phyloP scores from a whole-genome alignment of 2,329 filamentous ascomycete genomes.

The Xylaria sp. region DNA sequence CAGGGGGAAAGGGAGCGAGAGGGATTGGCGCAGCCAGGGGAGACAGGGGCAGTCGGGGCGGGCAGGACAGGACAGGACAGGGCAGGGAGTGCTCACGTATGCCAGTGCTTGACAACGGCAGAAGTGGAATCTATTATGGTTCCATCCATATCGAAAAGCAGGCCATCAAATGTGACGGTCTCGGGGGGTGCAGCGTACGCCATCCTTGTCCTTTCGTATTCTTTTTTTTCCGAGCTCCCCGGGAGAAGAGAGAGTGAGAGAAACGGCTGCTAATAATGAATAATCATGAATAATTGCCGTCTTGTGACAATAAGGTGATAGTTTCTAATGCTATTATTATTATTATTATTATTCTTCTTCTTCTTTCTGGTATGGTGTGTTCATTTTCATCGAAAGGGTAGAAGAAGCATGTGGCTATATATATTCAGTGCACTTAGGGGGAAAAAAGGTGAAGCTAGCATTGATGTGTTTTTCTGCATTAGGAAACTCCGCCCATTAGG shows the following conservation, averaged over 20 bases:
- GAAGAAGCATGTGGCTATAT: too few relatives aligned
- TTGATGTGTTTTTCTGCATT: constrained; percentile 27
- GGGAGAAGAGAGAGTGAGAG: not conserved
- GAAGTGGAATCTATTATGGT: constrained; percentile 85
- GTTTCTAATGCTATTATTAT: not conserved
- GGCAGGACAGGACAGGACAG: constrained; percentile 2
- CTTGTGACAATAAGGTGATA: not conserved
- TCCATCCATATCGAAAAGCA: constrained; percentile 82
- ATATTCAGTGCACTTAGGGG: not conserved
- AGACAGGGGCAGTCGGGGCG: not conserved
- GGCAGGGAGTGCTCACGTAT: constrained; percentile 60
- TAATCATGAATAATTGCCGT: not conserved
- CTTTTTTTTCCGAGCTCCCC: not conserved
- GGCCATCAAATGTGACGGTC: constrained; percentile 63
- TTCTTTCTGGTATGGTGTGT: not conserved
- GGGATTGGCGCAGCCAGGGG: not conserved
- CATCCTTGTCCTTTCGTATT: constrained; percentile 40
- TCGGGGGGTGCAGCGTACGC: constrained; percentile 58
- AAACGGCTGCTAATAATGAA: not conserved
- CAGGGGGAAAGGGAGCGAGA: not conserved
- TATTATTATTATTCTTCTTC: too few relatives aligned
- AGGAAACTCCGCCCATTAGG: constrained; percentile 34
- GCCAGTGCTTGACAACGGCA: constrained; percentile 83
- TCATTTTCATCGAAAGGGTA: not conserved
- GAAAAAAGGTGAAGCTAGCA: not conserved